phyloP scores from a whole-genome alignment of 331 rosid genomes.

The Spiraea crenata region DNA sequence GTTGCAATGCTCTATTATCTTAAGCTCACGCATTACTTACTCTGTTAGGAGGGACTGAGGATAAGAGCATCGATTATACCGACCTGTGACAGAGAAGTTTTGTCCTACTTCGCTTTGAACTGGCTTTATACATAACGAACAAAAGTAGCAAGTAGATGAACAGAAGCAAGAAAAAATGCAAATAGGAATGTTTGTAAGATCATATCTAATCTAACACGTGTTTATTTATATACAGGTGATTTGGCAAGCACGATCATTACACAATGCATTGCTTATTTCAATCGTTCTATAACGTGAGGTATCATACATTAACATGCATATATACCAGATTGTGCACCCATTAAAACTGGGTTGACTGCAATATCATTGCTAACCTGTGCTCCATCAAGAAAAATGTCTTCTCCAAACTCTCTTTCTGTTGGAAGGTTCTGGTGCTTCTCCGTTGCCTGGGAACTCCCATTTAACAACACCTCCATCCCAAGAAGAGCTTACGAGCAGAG shows the following conservation, averaged over 20 bases:
- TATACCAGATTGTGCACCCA: conserved; percentile 8
- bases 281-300: conserved; percentile 4
- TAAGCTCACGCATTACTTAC: too few species aligned
- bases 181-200: background rate
- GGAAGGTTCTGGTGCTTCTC: conserved; percentile 32
- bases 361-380: background rate
- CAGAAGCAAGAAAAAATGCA: background rate
- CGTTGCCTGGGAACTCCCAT: conserved; percentile 70
- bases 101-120: background rate
- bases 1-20: too few species aligned
- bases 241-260: background rate
- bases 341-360: background rate
- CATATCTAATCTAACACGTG: background rate
- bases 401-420: conserved; percentile 34
- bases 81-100: background rate
- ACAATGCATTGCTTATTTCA: background rate
- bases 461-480: conserved; percentile 91
- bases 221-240: conserved; percentile 32
- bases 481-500: conserved; percentile 84
- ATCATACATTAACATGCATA: conserved; percentile 14
- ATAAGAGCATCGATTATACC: too few species aligned
- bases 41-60: too few species aligned
- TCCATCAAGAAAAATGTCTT: conserved; percentile 31
- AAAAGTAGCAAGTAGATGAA: background rate
- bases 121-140: background rate